Percentiles rank a stretch among this genome's conserved stretches.
Evolutionary conservation across 2,329 filamentous ascomycete genomes (phyloP).

Genomic region (Tolypocladium ophioglossoides): DNA sequence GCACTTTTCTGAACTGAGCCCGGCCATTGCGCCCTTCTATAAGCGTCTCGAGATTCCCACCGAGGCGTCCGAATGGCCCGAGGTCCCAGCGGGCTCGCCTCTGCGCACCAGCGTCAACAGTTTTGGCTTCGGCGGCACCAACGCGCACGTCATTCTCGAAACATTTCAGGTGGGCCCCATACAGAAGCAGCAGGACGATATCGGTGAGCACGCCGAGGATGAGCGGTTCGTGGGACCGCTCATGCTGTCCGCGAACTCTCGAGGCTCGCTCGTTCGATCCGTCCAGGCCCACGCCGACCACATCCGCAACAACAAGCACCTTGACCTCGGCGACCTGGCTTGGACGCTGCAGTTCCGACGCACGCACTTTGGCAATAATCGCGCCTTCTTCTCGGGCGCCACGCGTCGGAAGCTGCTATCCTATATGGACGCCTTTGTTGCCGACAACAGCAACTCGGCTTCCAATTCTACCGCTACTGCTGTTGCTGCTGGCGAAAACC

Average conservation of each 20-base stretch:
- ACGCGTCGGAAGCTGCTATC: not conserved
- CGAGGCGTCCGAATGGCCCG: constrained; percentile 11
- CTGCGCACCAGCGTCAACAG: constrained; percentile 34
- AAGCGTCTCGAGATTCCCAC: constrained; percentile 10
- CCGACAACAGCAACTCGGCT: not conserved
- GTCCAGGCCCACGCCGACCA: not conserved
- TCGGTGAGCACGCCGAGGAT: not conserved
- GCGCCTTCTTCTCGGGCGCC: not conserved
- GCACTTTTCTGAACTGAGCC: constrained; percentile 17
- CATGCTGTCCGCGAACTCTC: not conserved
- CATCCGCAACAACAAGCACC: not conserved
- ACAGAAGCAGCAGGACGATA: not conserved
- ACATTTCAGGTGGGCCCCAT: not conserved
- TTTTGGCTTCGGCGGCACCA: constrained; percentile 40
- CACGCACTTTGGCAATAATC: not conserved
- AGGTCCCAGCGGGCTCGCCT: not conserved
- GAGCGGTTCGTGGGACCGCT: not conserved
- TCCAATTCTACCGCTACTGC: not conserved
- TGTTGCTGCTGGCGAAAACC: not conserved
- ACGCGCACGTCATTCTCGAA: constrained; percentile 31
- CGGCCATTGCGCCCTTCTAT: constrained; percentile 13
- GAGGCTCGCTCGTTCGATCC: not conserved
- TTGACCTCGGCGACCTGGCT: not conserved
- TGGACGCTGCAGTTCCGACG: not conserved
- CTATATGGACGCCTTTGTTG: not conserved